phyloP scores from a whole-genome alignment of 1,284 basidiomycete genomes.

The Phellinidium pouzarii region DNA sequence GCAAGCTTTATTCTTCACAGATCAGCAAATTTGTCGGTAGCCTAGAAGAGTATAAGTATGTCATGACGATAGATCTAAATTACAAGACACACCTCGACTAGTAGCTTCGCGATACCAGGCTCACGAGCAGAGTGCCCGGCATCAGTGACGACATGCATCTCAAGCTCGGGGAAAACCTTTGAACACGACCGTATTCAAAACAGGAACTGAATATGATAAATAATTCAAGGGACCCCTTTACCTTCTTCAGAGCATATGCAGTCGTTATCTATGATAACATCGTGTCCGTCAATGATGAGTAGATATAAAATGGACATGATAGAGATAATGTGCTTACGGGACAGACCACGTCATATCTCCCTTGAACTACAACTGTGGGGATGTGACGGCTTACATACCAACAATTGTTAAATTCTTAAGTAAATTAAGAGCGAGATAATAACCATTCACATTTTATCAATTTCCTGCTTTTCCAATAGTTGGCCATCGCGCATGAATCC shows the following conservation, averaged over 20 bases:
- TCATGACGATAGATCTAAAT: background rate
- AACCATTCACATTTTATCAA: constrained; percentile 78
- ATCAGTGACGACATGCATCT: constrained; percentile 79
- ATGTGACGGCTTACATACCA: constrained; percentile 62
- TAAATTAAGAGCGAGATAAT: constrained; percentile 1
- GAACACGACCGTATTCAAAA: constrained; percentile 5
- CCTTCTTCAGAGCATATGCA: constrained; percentile 74
- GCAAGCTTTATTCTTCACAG: constrained; percentile 21
- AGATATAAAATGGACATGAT: background rate
- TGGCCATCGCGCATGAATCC: constrained; percentile 91
- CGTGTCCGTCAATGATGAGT: background rate
- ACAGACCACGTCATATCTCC: constrained; percentile 77
- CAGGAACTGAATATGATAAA: background rate
- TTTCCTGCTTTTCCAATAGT: constrained; percentile 74
- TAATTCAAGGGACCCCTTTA: constrained; percentile 13
- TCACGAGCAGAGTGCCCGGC: constrained; percentile 89
- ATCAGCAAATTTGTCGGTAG: constrained; percentile 40
- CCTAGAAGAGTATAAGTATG: constrained; percentile 24
- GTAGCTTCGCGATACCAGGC: constrained; percentile 61
- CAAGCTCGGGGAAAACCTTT: constrained; percentile 72
- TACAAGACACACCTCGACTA: constrained; percentile 63
- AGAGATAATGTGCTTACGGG: constrained; percentile 40
- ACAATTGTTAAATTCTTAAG: constrained; percentile 21
- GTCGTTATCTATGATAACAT: constrained; percentile 53
- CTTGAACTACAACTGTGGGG: constrained; percentile 81